These are phyloP conservation scores for Rhytidhysteron rufulum DNA, from an alignment of 2,329 filamentous ascomycete genomes.

Conservation along the genomic window DNA sequence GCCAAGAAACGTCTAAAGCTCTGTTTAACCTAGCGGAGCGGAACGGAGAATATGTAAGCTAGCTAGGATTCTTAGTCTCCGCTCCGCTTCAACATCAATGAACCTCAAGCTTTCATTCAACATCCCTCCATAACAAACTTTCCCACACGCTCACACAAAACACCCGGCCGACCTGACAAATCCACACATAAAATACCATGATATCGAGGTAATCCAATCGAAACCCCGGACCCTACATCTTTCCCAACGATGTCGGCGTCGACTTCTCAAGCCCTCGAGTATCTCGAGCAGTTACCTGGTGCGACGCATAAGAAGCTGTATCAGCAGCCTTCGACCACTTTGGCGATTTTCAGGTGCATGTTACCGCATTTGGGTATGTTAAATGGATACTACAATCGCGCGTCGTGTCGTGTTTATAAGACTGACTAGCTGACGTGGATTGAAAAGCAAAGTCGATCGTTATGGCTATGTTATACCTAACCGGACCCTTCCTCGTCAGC, in stretches of 20 bases:
- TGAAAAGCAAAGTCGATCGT: conserved; percentile 82
- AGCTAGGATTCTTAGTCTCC: no score
- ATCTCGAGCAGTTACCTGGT: conserved; percentile 86
- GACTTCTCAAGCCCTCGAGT: conserved; percentile 69
- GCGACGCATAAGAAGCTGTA: conserved; percentile 90
- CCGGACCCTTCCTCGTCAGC: conserved; percentile 69
- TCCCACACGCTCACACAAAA: no score
- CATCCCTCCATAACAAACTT: no score
- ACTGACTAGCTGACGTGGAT: neutral
- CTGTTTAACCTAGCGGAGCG: no score
- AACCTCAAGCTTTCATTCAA: no score
- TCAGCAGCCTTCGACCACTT: conserved; percentile 89
- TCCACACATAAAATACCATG: conserved; percentile 23
- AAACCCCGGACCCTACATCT: conserved; percentile 26
- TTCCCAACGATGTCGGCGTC: conserved; percentile 52
- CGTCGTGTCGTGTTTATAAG: no score
- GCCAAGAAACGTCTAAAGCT: no score
- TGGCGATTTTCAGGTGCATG: conserved; percentile 97
- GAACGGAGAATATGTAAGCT: neutral
- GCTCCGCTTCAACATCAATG: neutral
- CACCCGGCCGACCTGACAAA: no score
- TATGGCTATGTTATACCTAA: conserved; percentile 91
- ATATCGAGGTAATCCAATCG: conserved; percentile 23
- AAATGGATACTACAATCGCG: neutral
- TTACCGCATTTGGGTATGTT: conserved; percentile 76